Conservation (phyloP, 768 basidiomycete genomes). For the Lepiota brunneoincarnata region DNA sequence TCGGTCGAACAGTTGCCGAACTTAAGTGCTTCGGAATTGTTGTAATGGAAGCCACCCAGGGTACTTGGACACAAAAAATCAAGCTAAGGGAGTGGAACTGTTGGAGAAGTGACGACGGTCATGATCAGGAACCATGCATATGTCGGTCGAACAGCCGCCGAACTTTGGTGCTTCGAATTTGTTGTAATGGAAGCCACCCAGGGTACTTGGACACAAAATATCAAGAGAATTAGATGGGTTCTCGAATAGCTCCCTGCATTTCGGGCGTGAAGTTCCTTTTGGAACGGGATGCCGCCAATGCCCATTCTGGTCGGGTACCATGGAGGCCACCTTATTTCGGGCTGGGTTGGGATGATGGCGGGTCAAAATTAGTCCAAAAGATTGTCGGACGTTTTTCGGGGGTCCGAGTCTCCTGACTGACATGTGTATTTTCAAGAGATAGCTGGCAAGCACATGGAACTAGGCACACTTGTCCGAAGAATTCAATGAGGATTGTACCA, state of each 20-base stretch:
- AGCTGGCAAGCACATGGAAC: no score
- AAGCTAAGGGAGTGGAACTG: no score
- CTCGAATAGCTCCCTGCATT: not conserved
- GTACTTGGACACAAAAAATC: not conserved
- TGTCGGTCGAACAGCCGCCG: no score
- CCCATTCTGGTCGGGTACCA: no score
- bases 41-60: no score
- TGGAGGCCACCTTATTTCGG: no score
- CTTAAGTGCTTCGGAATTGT: not conserved
- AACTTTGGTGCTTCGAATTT: not conserved
- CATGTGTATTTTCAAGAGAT: no score
- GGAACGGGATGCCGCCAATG: not conserved
- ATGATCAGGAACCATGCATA: not conserved
- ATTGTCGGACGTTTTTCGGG: not conserved
- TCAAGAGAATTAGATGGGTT: not conserved
- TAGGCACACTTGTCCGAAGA: no score
- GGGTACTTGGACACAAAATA: not conserved
- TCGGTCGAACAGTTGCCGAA: no score
- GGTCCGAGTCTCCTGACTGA: no score
- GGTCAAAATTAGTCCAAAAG: not conserved
- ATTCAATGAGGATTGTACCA: no score
- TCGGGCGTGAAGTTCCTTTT: not conserved
- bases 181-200: not conserved
- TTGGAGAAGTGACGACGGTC: no score
- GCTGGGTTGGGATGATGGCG: not conserved